These are phyloP conservation scores for Annona squamosa DNA, from an alignment of 164 flowering plant genomes.

Conservation along the genomic window DNA sequence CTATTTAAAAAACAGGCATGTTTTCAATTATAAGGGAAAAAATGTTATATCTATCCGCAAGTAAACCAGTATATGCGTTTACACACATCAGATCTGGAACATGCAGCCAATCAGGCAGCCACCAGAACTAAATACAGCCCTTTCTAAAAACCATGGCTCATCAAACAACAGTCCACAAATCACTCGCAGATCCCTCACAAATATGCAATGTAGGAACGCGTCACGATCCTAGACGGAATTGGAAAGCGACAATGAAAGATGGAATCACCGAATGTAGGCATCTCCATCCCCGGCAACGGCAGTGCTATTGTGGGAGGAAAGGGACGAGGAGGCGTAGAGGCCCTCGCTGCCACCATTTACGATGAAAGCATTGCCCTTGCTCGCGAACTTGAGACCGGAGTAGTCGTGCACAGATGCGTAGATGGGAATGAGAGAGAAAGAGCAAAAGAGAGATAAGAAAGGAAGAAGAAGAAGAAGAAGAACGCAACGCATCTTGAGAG, in stretches of 20 bases:
- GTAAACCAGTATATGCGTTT: not conserved
- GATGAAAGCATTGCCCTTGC: conserved; percentile 87
- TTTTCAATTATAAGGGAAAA: no score
- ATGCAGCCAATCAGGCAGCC: not conserved
- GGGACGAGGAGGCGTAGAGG: conserved; percentile 47
- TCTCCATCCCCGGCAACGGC: conserved; percentile 8
- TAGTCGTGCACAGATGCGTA: conserved; percentile 71
- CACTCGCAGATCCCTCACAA: not conserved
- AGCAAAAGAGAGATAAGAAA: not conserved
- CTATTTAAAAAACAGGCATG: not conserved
- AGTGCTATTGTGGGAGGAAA: conserved; percentile 19
- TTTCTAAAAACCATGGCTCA: no score
- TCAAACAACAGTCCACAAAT: not conserved
- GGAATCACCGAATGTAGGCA: conserved; percentile 62
- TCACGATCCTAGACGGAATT: not conserved
- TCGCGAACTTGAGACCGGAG: conserved; percentile 37
- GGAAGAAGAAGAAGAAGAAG: not conserved
- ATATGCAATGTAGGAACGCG: not conserved
- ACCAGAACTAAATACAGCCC: not conserved
- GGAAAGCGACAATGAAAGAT: not conserved
- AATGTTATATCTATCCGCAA: no score
- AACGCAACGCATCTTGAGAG: not conserved
- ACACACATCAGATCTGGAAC: not conserved
- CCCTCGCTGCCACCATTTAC: conserved; percentile 96
- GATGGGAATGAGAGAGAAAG: not conserved